Evolutionary conservation across 2,329 filamentous ascomycete genomes (phyloP).

Genomic region (Microcyclospora pomicola): DNA sequence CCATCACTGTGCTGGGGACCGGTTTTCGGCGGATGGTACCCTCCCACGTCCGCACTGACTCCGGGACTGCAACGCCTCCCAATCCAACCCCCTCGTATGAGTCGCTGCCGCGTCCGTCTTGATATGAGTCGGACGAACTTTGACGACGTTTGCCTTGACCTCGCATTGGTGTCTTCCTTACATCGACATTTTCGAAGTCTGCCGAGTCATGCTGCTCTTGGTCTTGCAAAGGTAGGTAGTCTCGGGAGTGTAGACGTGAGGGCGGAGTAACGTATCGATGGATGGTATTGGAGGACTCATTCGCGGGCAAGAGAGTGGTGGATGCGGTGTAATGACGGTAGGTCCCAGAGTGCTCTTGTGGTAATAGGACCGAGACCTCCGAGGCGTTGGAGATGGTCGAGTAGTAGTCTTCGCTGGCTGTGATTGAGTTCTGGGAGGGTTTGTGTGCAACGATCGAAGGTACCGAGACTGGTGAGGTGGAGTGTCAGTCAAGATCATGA

Average conservation of each 20-base stretch:
- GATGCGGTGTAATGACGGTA: slow-evolving; percentile 12
- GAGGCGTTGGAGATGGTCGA: slow-evolving; percentile 28
- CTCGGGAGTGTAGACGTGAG: slow-evolving; percentile 17
- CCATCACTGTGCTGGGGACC: slow-evolving; percentile 21
- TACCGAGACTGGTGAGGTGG: slow-evolving; percentile 13
- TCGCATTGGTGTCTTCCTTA: slow-evolving; percentile 21
- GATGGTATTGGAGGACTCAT: slow-evolving; percentile 12
- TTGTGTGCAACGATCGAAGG: slow-evolving; percentile 18
- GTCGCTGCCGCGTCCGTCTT: neutral
- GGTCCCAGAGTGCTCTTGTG: slow-evolving; percentile 6
- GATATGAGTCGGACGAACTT: slow-evolving; percentile 5
- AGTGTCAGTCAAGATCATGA: neutral
- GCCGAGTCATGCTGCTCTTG: slow-evolving; percentile 6
- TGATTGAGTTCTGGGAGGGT: slow-evolving; percentile 33
- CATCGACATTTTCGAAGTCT: slow-evolving; percentile 8
- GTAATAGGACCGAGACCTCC: slow-evolving; percentile 19
- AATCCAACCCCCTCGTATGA: neutral
- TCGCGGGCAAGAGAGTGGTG: slow-evolving; percentile 7
- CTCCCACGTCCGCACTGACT: slow-evolving; percentile 1
- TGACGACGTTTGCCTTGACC: slow-evolving; percentile 18
- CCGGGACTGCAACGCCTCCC: neutral
- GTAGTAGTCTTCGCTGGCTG: slow-evolving; percentile 38
- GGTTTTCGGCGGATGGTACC: slow-evolving; percentile 21
- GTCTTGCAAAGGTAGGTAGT: slow-evolving; percentile 7
- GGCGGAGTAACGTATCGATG: slow-evolving; percentile 22